phyloP scores from a whole-genome alignment of 2,329 filamentous ascomycete species.

The Calonectria leucothoes region DNA sequence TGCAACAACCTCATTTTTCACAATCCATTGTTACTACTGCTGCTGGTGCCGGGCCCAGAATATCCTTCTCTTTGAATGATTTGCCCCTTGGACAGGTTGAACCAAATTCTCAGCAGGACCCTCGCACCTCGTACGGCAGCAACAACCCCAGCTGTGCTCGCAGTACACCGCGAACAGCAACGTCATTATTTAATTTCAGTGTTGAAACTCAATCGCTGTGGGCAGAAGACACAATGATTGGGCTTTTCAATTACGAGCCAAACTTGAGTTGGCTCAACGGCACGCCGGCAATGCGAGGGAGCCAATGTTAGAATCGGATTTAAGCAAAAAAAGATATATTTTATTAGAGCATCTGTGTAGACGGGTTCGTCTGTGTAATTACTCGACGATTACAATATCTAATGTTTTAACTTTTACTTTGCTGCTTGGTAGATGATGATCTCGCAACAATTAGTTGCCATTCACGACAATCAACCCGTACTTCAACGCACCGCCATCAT shows the following conservation, averaged over 20 bases:
- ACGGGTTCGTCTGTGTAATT: background rate
- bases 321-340: background rate
- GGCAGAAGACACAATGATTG: constrained; percentile 12
- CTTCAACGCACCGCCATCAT: background rate
- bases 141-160: background rate
- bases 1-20: background rate
- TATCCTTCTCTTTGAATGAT: background rate
- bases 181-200: background rate
- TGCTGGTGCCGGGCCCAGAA: background rate
- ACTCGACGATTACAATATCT: background rate
- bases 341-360: background rate
- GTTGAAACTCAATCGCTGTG: background rate
- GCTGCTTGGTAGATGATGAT: background rate
- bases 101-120: background rate
- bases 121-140: background rate
- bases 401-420: background rate
- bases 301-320: background rate
- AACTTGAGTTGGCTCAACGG: constrained; percentile 12
- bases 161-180: background rate
- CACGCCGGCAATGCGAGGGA: background rate
- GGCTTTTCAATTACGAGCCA: constrained; percentile 17
- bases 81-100: background rate
- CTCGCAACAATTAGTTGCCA: background rate
- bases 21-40: background rate
- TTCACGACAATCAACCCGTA: background rate